Percentiles rank a stretch among this genome's conserved stretches.
These are phyloP conservation scores for Diaporthe australafricana DNA, from an alignment of 2,329 filamentous ascomycete genomes.

Conservation along the genomic window DNA sequence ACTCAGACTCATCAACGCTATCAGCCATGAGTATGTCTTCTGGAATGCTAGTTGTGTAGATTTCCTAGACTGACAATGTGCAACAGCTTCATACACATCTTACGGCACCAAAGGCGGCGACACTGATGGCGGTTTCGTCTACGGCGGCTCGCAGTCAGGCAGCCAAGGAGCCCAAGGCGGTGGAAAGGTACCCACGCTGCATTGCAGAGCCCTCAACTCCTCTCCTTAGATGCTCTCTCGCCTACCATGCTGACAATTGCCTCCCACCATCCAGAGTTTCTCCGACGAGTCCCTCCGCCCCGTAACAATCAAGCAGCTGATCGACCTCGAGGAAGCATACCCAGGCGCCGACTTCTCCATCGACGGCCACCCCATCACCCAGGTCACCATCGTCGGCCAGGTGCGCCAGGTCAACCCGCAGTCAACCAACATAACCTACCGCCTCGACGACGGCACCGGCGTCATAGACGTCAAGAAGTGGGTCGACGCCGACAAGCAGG, in stretches of 20 bases:
- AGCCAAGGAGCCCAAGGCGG: conserved; percentile 55
- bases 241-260: neutral
- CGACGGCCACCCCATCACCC: conserved; percentile 78
- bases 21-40: conserved; percentile 33
- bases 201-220: neutral
- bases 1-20: conserved; percentile 12
- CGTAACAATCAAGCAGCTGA: conserved; percentile 94
- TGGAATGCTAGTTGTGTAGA: no score
- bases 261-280: conserved; percentile 60
- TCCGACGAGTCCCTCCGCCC: conserved; percentile 90
- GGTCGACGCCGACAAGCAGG: conserved; percentile 74
- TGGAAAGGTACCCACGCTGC: conserved; percentile 39
- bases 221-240: neutral
- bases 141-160: conserved; percentile 69
- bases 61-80: neutral
- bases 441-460: conserved; percentile 94
- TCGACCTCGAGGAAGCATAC: conserved; percentile 83
- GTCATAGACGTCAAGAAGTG: conserved; percentile 92
- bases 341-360: conserved; percentile 82
- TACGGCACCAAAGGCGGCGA: conserved; percentile 69
- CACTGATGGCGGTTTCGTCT: conserved; percentile 72
- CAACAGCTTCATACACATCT: conserved; percentile 60
- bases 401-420: conserved; percentile 88
- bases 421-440: conserved; percentile 91
- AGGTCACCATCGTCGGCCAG: conserved; percentile 90